Evolutionary conservation across 1,139 yeast species (phyloP).

Genomic region (Zhuliangozyma blackwelliae): DNA sequence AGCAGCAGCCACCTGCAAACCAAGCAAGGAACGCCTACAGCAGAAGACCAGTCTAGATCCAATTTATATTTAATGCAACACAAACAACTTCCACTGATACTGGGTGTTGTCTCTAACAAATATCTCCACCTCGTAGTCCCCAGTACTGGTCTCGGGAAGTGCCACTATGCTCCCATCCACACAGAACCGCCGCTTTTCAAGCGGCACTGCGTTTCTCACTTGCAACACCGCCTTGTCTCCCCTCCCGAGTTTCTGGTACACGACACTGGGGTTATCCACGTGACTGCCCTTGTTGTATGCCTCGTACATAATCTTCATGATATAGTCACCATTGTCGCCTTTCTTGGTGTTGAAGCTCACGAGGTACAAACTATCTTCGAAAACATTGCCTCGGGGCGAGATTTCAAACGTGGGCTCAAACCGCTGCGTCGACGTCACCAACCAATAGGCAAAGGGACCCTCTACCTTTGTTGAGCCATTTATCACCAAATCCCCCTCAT

Average conservation of each 20-base stretch:
- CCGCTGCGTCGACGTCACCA: slow-evolving; percentile 55
- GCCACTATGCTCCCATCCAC: slow-evolving; percentile 48
- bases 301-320: slow-evolving; percentile 54
- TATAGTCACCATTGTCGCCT: slow-evolving; percentile 17
- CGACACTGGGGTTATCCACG: slow-evolving; percentile 39
- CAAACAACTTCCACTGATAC: slow-evolving; percentile 21
- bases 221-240: slow-evolving; percentile 24
- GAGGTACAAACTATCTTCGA: slow-evolving; percentile 47
- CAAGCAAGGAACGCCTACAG: slow-evolving; percentile 5
- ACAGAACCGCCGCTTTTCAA: slow-evolving; percentile 41
- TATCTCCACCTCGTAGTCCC: slow-evolving; percentile 13
- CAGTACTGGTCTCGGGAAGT: slow-evolving; percentile 23
- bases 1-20: slow-evolving; percentile 8
- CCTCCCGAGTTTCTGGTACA: slow-evolving; percentile 31
- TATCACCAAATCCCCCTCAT: slow-evolving; percentile 36
- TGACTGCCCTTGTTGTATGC: slow-evolving; percentile 61
- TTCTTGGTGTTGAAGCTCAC: slow-evolving; percentile 47
- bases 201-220: slow-evolving; percentile 14
- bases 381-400: slow-evolving; percentile 63
- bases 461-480: slow-evolving; percentile 10
- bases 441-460: slow-evolving; percentile 62
- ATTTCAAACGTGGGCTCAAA: slow-evolving; percentile 69
- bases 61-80: slow-evolving; percentile 8
- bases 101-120: slow-evolving; percentile 17
- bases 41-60: slow-evolving; percentile 8